phyloP scores from a whole-genome alignment of 148 eudicot species.

The Gaultheria prostrata region DNA sequence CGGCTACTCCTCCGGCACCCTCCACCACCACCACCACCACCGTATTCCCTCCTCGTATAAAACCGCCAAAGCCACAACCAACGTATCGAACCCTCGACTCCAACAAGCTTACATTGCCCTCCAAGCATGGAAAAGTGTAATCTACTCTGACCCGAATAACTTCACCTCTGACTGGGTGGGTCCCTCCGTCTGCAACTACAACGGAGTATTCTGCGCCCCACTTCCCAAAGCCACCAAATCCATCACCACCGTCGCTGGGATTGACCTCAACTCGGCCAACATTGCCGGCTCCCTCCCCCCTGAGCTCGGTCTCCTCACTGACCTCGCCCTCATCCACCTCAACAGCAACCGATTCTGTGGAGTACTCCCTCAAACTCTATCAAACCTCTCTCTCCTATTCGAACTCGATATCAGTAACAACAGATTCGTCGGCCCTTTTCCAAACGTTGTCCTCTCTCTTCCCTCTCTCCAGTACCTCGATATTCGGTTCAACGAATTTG shows the following conservation, averaged over 20 bases:
- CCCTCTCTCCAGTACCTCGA: conserved; percentile 54
- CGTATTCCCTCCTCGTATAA: conserved; percentile 4
- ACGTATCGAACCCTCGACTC: conserved; percentile 31
- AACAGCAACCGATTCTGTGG: conserved; percentile 77
- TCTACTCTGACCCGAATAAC: conserved; percentile 66
- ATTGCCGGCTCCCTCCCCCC: conserved; percentile 62
- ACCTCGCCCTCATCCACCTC: conserved; percentile 55
- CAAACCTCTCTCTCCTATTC: conserved; percentile 42
- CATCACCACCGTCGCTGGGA: conserved; percentile 41
- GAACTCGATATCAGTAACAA: conserved; percentile 72
- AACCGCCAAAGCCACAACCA: not conserved
- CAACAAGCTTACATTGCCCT: conserved; percentile 60
- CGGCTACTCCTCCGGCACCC: conserved; percentile 8
- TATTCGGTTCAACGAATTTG: conserved; percentile 72
- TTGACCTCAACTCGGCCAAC: conserved; percentile 62
- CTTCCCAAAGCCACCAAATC: conserved; percentile 27
- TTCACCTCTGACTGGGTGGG: conserved; percentile 68
- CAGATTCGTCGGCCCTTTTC: conserved; percentile 70
- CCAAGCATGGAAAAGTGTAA: conserved; percentile 66
- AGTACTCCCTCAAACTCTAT: conserved; percentile 40
- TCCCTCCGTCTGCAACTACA: conserved; percentile 57
- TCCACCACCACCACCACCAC: conserved; percentile 28
- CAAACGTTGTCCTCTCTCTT: conserved; percentile 48
- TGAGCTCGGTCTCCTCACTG: conserved; percentile 56
- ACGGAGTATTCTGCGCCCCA: conserved; percentile 52